Percentiles rank a stretch among this genome's conserved stretches.
phyloP scores from a whole-genome alignment of 176 grass and related monocot species.

The Triticum turgidum region DNA sequence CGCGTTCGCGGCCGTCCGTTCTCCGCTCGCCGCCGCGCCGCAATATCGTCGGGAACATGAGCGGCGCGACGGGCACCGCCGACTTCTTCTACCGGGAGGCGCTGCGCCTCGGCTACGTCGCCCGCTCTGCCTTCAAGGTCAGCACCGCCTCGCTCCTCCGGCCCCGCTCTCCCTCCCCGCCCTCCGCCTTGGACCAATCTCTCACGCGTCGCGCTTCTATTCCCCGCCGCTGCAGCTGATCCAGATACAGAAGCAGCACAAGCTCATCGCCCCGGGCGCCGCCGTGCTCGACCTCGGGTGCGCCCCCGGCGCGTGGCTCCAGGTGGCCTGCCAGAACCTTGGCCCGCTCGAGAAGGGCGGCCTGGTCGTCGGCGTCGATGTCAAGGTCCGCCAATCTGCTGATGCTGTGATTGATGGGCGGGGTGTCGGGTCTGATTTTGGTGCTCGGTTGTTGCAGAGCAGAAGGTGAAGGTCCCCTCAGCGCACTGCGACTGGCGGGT shows the following conservation, averaged over 20 bases:
- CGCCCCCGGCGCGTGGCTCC: conserved; percentile 77
- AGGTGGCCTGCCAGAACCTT: conserved; percentile 85
- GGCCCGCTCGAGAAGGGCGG: conserved; percentile 72
- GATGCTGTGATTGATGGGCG: not conserved
- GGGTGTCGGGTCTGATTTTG: conserved; percentile 23
- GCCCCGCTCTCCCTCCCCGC: not conserved
- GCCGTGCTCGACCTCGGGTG: conserved; percentile 85
- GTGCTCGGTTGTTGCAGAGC: conserved; percentile 48
- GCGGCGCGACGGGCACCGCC: conserved; percentile 43
- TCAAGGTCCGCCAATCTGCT: conserved; percentile 47
- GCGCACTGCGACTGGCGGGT: conserved; percentile 77
- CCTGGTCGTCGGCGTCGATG: conserved; percentile 64
- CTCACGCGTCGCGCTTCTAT: not conserved
- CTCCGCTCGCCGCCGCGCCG: not conserved
- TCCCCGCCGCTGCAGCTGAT: conserved; percentile 49
- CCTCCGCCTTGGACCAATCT: not conserved
- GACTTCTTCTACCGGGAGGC: conserved; percentile 95
- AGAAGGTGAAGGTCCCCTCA: conserved; percentile 87
- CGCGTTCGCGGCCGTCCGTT: not conserved
- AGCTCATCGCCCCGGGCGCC: conserved; percentile 48
- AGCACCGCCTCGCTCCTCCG: not conserved
- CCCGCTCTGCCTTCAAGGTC: conserved; percentile 85
- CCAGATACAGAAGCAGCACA: conserved; percentile 86
- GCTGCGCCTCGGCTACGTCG: conserved; percentile 77
- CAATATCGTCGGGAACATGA: conserved; percentile 36